A percentile compares a stretch with the other conserved stretches of the same genome.
phyloP scores from a whole-genome alignment of 2,329 filamentous ascomycete species.

The Onygenales sp. region DNA sequence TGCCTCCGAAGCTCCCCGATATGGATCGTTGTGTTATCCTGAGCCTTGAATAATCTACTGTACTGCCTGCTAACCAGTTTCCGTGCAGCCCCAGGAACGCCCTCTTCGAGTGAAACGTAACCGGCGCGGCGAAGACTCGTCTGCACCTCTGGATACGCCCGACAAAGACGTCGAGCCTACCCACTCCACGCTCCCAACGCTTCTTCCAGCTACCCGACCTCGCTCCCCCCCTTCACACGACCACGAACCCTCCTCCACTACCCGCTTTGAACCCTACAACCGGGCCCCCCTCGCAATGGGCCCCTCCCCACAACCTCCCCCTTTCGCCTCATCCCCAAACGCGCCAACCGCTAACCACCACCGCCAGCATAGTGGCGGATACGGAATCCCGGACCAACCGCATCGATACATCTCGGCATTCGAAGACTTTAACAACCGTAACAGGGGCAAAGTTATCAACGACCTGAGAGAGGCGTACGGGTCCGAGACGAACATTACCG shows the following conservation, averaged over 20 bases:
- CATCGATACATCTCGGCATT: constrained; percentile 13
- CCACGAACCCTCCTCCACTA: neutral
- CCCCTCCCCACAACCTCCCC: neutral
- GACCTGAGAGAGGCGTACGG: constrained; percentile 9
- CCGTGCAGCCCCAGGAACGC: constrained; percentile 34
- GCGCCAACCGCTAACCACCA: neutral
- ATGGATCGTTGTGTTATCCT: neutral
- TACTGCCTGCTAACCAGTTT: neutral
- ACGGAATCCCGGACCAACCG: neutral
- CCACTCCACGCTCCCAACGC: constrained; percentile 21
- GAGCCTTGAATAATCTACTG: neutral
- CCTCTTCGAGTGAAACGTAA: constrained; percentile 36
- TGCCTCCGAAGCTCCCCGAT: constrained; percentile 2
- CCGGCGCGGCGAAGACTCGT: constrained; percentile 26
- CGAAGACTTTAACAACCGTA: constrained; percentile 13
- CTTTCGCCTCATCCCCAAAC: neutral
- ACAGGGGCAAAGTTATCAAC: constrained; percentile 9
- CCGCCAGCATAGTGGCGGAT: neutral
- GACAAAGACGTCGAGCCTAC: neutral
- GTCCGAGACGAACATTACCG: constrained; percentile 5
- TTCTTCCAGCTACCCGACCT: constrained; percentile 17
- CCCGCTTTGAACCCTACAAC: constrained; percentile 2
- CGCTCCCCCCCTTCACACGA: constrained; percentile 21
- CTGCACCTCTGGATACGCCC: constrained; percentile 9
- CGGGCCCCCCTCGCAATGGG: constrained; percentile 1